Conservation (phyloP, 169 alveolate species). For the Neospora caninum region DNA sequence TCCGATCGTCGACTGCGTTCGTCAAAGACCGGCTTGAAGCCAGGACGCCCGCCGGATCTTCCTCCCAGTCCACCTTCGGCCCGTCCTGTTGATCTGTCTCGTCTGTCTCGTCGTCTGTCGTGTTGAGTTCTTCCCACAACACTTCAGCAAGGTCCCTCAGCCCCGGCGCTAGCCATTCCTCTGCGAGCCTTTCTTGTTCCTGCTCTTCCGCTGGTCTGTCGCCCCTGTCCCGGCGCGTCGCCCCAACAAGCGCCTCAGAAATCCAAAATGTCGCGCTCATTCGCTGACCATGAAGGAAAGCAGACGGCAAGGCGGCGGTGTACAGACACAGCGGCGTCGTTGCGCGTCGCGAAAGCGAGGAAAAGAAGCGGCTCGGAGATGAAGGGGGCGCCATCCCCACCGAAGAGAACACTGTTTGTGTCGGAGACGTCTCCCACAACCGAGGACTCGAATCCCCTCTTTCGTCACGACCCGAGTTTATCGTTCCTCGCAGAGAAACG, state of each 20-base stretch:
- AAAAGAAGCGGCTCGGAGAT: not conserved
- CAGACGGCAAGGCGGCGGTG: not conserved
- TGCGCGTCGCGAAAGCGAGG: not conserved
- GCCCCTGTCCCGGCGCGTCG: not conserved
- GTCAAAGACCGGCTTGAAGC: too few relatives aligned
- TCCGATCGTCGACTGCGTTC: not conserved
- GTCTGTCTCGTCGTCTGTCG: not conserved
- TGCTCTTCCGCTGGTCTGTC: not conserved
- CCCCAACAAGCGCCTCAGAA: not conserved
- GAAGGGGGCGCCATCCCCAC: not conserved
- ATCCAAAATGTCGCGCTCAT: slow-evolving; percentile 8
- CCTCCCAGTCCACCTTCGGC: not conserved
- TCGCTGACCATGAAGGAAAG: not conserved
- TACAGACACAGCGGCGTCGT: not conserved
- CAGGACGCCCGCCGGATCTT: not conserved
- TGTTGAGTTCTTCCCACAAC: not conserved
- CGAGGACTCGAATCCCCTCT: not conserved
- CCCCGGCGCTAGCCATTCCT: slow-evolving; percentile 35
- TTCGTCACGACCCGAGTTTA: not conserved
- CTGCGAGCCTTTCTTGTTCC: not conserved
- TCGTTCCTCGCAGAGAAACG: not conserved
- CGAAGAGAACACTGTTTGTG: not conserved
- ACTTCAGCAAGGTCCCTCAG: slow-evolving; percentile 14
- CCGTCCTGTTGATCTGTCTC: not conserved
- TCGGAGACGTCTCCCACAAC: not conserved